phyloP scores from a whole-genome alignment of 2,329 filamentous ascomycete species.

The Emergomyces orientalis region DNA sequence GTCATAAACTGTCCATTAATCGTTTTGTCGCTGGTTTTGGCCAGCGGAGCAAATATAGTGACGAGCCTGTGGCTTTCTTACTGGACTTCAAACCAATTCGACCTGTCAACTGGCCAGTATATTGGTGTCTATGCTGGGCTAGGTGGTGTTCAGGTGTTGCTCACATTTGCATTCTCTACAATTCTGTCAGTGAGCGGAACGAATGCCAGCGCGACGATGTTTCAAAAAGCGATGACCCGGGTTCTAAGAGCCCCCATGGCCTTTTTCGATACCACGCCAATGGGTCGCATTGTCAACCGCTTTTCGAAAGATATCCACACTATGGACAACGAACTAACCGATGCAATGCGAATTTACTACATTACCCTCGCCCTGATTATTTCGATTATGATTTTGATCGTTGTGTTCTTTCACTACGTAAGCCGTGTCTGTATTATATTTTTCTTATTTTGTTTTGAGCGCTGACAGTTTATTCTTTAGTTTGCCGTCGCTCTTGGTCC shows the following conservation, averaged over 20 bases:
- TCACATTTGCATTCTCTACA: constrained; percentile 75
- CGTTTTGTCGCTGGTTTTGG: constrained; percentile 55
- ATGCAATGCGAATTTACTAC: constrained; percentile 87
- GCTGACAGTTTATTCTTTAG: constrained; percentile 16
- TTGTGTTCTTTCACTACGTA: constrained; percentile 82
- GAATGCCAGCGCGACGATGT: constrained; percentile 68
- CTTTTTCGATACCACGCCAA: constrained; percentile 94
- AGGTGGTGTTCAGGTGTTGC: constrained; percentile 58
- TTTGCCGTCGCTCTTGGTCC: constrained; percentile 63
- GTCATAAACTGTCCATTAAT: constrained; percentile 55
- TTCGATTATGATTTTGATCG: constrained; percentile 79
- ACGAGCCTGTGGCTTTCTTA: constrained; percentile 89
- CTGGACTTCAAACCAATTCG: constrained; percentile 76
- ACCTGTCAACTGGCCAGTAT: constrained; percentile 57
- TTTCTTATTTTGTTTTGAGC: constrained; percentile 7
- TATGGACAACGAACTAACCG: constrained; percentile 87
- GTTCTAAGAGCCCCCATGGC: constrained; percentile 66
- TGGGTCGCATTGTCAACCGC: constrained; percentile 90
- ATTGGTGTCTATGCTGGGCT: constrained; percentile 62
- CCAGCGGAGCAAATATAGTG: constrained; percentile 75
- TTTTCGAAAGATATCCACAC: constrained; percentile 94
- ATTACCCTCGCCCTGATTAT: constrained; percentile 74
- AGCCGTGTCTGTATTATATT: constrained; percentile 15
- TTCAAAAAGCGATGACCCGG: constrained; percentile 67
- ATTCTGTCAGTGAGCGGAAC: constrained; percentile 71